Evolutionary conservation across 768 basidiomycete genomes (phyloP).

Genomic region (Lentinula edodes): DNA sequence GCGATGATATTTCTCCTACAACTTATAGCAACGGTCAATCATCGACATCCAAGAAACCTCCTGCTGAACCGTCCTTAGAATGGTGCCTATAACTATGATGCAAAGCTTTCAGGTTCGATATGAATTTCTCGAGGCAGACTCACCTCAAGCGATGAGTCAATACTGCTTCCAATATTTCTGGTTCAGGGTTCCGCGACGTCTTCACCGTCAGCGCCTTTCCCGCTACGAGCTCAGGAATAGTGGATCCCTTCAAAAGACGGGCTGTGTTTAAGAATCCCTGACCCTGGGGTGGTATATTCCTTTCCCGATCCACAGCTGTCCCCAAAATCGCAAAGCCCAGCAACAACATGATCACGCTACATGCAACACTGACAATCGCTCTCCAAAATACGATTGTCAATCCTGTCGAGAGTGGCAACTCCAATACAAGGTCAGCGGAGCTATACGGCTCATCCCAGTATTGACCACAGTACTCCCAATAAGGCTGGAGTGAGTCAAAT

Average conservation of each 20-base stretch:
- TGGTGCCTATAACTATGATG: background rate
- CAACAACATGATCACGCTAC: constrained; percentile 1
- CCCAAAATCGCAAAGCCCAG: background rate
- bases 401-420: background rate
- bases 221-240: background rate
- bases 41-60: background rate
- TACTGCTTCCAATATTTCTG: background rate
- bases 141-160: background rate
- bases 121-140: background rate
- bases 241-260: background rate
- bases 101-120: background rate
- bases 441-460: background rate
- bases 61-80: background rate
- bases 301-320: background rate
- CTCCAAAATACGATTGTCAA: constrained; percentile 7
- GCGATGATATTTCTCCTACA: background rate
- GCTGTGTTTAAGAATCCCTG: background rate
- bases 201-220: background rate
- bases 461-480: background rate
- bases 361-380: constrained; percentile 4
- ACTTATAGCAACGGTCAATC: background rate
- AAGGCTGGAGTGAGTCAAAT: constrained; percentile 2
- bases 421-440: background rate
- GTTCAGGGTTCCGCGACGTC: background rate
- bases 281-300: background rate